Evolutionary conservation across 208 protist species (phyloP).

Genomic region (Wallacemonas collosoma): DNA sequence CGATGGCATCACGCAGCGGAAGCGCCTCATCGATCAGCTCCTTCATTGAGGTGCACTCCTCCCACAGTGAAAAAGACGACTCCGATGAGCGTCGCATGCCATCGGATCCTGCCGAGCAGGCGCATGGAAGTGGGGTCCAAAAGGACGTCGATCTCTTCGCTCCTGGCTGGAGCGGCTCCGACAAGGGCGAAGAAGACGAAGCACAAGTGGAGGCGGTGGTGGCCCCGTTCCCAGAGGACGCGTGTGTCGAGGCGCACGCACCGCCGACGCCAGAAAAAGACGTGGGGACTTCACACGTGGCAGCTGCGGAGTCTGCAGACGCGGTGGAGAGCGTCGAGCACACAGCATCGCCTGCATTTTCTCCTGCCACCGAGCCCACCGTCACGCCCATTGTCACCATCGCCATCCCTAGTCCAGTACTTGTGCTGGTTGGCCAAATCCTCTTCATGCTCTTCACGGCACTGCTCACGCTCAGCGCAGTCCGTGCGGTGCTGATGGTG

Average conservation of each 20-base stretch:
- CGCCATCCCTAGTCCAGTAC: not conserved
- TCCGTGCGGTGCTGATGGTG: not conserved
- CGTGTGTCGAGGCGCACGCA: not conserved
- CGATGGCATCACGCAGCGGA: too few relatives aligned
- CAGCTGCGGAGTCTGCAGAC: not conserved
- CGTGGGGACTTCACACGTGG: not conserved
- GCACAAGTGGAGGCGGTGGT: not conserved
- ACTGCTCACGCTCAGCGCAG: not conserved
- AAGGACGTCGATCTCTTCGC: not conserved
- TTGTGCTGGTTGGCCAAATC: not conserved
- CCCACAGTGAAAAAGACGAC: too few relatives aligned
- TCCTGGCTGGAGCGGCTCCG: slow-evolving; percentile 8
- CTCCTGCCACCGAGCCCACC: too few relatives aligned
- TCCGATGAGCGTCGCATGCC: not conserved
- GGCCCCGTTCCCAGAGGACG: not conserved
- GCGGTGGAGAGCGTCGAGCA: too few relatives aligned
- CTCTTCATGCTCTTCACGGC: not conserved
- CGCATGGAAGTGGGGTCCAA: not conserved
- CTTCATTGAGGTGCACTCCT: too few relatives aligned
- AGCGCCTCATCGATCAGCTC: too few relatives aligned
- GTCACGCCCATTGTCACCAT: not conserved
- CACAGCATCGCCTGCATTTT: too few relatives aligned
- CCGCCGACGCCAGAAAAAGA: not conserved
- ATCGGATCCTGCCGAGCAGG: not conserved
- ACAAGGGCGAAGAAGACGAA: not conserved